Evolutionary conservation across 1,139 yeast genomes (phyloP), one percentile per base, ranked within the genome.

Genomic region (Protomyces pachydermus): DNA sequence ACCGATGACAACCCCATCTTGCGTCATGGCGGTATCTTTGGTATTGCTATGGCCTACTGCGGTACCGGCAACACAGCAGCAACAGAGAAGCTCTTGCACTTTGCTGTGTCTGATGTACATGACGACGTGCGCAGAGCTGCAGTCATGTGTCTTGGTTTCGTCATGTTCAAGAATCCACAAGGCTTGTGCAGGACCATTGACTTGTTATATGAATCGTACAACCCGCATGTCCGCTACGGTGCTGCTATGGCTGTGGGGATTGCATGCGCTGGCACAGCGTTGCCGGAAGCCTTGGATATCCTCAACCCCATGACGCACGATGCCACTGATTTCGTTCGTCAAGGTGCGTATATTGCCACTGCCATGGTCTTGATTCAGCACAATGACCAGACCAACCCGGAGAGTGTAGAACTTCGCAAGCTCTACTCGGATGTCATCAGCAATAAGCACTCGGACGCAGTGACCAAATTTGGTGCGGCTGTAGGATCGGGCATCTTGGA

Each of bases 151-250:
- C 81, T 93, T 65, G 99, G 99, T 45, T 93, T 95, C 77, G 86
- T 93, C 64, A 81, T 93, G 70, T 81, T 93, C 68, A 87, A 97
- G 73, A 95, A 91, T 75, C 89, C 90, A 74, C 86, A 93, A 38
- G 91, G 97, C 0, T 93, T 95, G 39, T 98, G 98, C 67, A 88
- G 95, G 72, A 88, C 95, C 78, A 97, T 93, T 46, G 96, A 91
- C 75, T 81, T 93, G 68, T 81, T 95, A 71, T 84, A 97, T 0
- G 97, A 91, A 76, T 89, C 97, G 0, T 97, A 93, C 76, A 95
- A 93, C 74, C 96, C 98, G 16, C 98, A 95, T 74, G 98, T 95
- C 38, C 88, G 99, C 76, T 93, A 95, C 74, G 99, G 99, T 78
- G 88, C 98, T 51, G 97, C 98, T 2, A 80, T 93, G 84, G 98